Conservation (phyloP, 164 flowering plant species). For the Vitis labrusca region DNA sequence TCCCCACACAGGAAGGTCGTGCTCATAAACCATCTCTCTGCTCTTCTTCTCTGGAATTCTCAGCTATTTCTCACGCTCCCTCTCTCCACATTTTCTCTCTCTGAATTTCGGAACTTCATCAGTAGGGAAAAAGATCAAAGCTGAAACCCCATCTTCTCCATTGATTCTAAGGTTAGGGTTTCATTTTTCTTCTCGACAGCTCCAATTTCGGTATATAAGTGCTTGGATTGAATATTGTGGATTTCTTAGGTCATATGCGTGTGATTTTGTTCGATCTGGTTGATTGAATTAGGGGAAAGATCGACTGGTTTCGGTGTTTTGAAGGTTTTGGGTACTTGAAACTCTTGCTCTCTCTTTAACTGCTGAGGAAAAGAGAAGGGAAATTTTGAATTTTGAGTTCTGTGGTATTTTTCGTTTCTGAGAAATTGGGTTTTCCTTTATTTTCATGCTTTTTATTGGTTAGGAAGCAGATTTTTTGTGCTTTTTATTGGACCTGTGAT, state of each 20-base stretch:
- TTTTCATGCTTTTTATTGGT: no score
- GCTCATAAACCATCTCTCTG: background rate
- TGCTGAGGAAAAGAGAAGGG: background rate
- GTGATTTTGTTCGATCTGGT: background rate
- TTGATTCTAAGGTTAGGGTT: slow-evolving; percentile 19
- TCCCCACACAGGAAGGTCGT: slow-evolving; percentile 10
- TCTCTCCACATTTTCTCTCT: no score
- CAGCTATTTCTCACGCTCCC: background rate
- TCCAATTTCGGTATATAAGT: background rate
- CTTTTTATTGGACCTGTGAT: background rate
- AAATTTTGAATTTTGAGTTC: background rate
- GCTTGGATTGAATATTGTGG: background rate
- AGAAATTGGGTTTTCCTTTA: no score
- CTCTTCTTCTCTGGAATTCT: background rate
- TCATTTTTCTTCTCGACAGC: background rate
- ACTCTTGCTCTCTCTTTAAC: background rate
- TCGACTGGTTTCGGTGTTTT: background rate
- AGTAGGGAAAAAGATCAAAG: background rate
- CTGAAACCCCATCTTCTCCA: background rate
- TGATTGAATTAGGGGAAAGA: background rate
- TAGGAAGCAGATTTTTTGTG: no score
- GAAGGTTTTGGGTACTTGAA: background rate
- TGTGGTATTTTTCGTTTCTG: background rate
- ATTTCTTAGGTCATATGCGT: background rate
- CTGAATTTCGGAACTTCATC: slow-evolving; percentile 8